A percentile compares a stretch with the other conserved stretches of the same genome.
Evolutionary conservation across 768 basidiomycete species (phyloP).

Genomic region (Collybia nuda): DNA sequence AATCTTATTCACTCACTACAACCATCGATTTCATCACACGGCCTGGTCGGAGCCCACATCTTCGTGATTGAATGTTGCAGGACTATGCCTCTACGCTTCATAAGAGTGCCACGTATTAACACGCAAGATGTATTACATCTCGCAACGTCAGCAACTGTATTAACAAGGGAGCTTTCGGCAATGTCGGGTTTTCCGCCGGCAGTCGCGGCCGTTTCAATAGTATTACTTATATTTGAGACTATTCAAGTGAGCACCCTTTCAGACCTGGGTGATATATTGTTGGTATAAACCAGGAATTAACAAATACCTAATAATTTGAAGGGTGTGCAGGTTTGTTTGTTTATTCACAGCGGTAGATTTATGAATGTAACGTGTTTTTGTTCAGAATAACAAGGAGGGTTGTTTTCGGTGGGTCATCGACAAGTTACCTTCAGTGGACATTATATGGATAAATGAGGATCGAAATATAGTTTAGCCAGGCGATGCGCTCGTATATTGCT

Average conservation of each 20-base stretch:
- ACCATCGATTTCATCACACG: no score
- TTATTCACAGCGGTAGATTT: neutral
- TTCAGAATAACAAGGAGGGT: conserved; percentile 32
- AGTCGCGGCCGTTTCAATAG: conserved; percentile 33
- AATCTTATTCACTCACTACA: no score
- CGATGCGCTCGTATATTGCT: conserved; percentile 40
- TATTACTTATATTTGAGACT: conserved; percentile 44
- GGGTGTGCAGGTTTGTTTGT: conserved; percentile 18
- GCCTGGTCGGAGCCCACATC: neutral
- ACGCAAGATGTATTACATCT: conserved; percentile 16
- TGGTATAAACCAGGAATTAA: no score
- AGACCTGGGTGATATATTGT: neutral
- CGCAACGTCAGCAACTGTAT: conserved; percentile 11
- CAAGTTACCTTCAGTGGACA: neutral
- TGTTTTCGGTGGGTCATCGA: conserved; percentile 28
- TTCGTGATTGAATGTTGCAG: neutral
- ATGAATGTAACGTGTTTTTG: conserved; percentile 17
- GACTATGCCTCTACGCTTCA: conserved; percentile 19
- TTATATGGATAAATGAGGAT: conserved; percentile 7
- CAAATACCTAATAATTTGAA: neutral
- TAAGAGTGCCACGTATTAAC: conserved; percentile 8
- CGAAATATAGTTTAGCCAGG: conserved; percentile 24
- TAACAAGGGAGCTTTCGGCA: conserved; percentile 20
- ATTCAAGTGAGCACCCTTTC: conserved; percentile 33
- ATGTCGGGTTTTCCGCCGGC: conserved; percentile 40